Conservation (phyloP, 2,329 filamentous ascomycete genomes). For the Phialemonium atrogriseum region DNA sequence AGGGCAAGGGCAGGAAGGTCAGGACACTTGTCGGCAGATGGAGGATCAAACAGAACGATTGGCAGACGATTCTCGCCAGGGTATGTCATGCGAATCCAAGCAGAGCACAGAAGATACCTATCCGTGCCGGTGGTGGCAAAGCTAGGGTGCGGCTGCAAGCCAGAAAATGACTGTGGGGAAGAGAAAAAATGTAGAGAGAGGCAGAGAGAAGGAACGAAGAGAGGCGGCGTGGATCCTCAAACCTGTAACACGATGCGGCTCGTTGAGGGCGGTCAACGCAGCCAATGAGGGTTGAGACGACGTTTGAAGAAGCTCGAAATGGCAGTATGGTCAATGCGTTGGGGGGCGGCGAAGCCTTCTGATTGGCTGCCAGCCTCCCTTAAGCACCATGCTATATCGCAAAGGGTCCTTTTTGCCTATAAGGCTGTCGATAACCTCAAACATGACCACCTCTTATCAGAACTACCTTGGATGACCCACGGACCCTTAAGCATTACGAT, state of each 20-base stretch:
- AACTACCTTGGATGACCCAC: too few species aligned
- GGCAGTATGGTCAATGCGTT: conserved; percentile 6
- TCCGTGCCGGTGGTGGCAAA: neutral
- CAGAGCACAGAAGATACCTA: neutral
- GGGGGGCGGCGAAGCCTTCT: conserved; percentile 3
- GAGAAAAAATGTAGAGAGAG: conserved; percentile 1
- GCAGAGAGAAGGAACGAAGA: conserved; percentile 5
- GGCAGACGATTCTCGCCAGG: conserved; percentile 8
- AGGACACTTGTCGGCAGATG: neutral
- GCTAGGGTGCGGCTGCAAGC: conserved; percentile 2
- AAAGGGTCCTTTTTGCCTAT: conserved; percentile 7
- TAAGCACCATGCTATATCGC: neutral
- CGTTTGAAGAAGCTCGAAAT: conserved; percentile 6
- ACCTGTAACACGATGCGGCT: conserved; percentile 10
- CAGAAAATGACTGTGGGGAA: conserved; percentile 2
- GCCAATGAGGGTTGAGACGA: conserved; percentile 5
- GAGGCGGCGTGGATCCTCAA: conserved; percentile 5
- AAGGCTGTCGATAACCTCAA: conserved; percentile 8
- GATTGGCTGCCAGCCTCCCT: conserved; percentile 6
- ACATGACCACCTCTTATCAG: conserved; percentile 3
- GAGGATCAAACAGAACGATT: conserved; percentile 14
- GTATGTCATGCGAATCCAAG: conserved; percentile 9
- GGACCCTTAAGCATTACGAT: too few species aligned
- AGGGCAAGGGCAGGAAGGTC: neutral
- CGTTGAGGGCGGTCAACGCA: conserved; percentile 2